phyloP scores from a whole-genome alignment of 495 filamentous ascomycete species.

The Neurospora sp. region DNA sequence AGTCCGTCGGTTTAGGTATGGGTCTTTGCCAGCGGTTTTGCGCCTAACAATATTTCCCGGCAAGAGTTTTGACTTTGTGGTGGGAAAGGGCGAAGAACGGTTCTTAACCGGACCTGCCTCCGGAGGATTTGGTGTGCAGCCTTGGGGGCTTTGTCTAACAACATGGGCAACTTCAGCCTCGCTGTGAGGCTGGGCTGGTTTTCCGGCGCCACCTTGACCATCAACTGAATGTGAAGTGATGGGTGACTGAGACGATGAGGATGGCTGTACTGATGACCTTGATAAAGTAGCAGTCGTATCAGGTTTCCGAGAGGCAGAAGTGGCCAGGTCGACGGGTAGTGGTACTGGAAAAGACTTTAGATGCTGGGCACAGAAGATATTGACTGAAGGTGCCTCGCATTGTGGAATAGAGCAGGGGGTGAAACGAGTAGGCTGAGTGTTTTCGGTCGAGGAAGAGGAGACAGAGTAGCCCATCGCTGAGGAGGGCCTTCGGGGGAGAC shows the following conservation, averaged over 20 bases:
- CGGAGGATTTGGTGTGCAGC: neutral
- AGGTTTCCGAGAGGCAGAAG: neutral
- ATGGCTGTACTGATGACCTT: neutral
- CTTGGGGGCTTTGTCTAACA: neutral
- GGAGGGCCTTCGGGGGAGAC: neutral
- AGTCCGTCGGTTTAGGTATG: neutral
- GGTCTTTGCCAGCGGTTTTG: neutral
- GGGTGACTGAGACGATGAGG: neutral
- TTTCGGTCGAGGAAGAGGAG: neutral
- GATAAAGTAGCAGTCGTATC: neutral
- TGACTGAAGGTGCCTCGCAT: neutral
- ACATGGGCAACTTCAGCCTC: neutral
- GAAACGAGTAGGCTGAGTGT: neutral
- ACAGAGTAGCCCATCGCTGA: neutral
- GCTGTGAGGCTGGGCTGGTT: neutral
- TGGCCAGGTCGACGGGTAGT: neutral
- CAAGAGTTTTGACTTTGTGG: neutral
- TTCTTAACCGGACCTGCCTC: neutral
- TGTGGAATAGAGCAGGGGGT: neutral
- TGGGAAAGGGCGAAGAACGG: neutral
- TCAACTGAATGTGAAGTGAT: neutral
- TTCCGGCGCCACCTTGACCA: neutral
- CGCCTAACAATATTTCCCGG: neutral
- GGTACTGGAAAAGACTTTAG: neutral
- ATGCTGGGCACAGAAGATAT: neutral